A percentile compares a stretch with the other conserved stretches of the same genome.
These are phyloP conservation scores for Volvox africanus DNA, from an alignment of 139 green algal species.

Conservation along the genomic window DNA sequence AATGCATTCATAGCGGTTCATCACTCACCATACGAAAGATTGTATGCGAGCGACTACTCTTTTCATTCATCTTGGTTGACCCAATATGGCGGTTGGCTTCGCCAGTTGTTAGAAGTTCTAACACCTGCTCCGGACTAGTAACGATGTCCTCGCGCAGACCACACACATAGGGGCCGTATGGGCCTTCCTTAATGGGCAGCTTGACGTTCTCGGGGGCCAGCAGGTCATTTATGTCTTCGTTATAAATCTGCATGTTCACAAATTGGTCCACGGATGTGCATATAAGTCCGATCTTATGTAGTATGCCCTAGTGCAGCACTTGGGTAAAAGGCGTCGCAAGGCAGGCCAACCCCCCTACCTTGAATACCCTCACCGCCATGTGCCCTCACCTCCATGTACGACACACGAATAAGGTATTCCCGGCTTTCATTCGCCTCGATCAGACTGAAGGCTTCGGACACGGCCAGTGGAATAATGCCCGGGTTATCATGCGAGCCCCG, in stretches of 20 bases:
- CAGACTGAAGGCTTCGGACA: slow-evolving; percentile 76
- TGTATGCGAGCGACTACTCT: slow-evolving; percentile 89
- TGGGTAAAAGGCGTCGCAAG: too few relatives aligned
- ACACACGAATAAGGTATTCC: slow-evolving; percentile 95
- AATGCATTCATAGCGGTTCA: neutral
- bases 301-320: too few relatives aligned
- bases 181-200: slow-evolving; percentile 89
- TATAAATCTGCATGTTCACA: slow-evolving; percentile 88
- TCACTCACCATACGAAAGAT: slow-evolving; percentile 96
- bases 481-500: slow-evolving; percentile 72
- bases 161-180: slow-evolving; percentile 89
- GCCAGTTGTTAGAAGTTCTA: slow-evolving; percentile 85
- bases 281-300: too few relatives aligned
- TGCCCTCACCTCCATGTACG: slow-evolving; percentile 95
- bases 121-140: slow-evolving; percentile 80
- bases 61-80: slow-evolving; percentile 97
- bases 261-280: too few relatives aligned
- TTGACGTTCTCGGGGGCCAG: slow-evolving; percentile 83
- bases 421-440: slow-evolving; percentile 76
- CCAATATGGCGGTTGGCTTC: slow-evolving; percentile 89
- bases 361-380: slow-evolving; percentile 86
- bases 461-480: slow-evolving; percentile 89
- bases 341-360: neutral
- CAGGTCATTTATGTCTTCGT: slow-evolving; percentile 98
- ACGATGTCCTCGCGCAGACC: slow-evolving; percentile 97